Percentiles rank a stretch among this genome's conserved stretches.
These are phyloP conservation scores for Exutisphaerella laricina DNA, from an alignment of 2,329 filamentous ascomycete genomes.

Conservation along the genomic window DNA sequence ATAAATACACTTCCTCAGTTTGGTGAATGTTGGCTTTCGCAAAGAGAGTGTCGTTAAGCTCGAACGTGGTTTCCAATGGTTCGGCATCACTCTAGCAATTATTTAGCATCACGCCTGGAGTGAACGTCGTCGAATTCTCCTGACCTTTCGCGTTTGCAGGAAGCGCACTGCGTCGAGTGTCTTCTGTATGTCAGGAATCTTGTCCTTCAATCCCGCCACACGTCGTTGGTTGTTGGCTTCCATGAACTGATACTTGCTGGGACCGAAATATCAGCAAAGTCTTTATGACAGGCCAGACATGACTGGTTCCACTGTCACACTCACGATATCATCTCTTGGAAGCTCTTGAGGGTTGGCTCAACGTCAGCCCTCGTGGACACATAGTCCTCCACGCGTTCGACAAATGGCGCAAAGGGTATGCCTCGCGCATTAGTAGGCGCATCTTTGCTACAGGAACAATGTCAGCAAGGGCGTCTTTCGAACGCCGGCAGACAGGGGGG, in stretches of 20 bases:
- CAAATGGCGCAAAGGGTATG: constrained; percentile 77
- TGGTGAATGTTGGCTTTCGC: constrained; percentile 77
- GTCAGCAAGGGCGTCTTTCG: neutral
- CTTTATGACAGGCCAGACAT: too few species aligned
- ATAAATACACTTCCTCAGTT: constrained; percentile 89
- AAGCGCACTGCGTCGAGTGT: constrained; percentile 89
- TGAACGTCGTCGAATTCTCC: too few species aligned
- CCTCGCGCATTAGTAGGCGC: constrained; percentile 68
- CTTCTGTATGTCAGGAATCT: constrained; percentile 96
- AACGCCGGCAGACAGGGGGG: neutral
- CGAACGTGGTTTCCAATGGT: constrained; percentile 85
- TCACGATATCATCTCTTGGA: constrained; percentile 91
- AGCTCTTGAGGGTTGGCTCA: constrained; percentile 72
- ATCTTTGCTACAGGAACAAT: constrained; percentile 37
- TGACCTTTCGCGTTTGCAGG: constrained; percentile 67
- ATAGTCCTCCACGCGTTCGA: constrained; percentile 86
- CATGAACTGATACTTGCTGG: constrained; percentile 99
- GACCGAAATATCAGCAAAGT: constrained; percentile 12
- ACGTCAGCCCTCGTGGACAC: constrained; percentile 72
- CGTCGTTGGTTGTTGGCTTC: constrained; percentile 86
- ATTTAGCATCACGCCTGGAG: too few species aligned
- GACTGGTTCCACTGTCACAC: too few species aligned
- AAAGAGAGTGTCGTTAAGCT: constrained; percentile 93
- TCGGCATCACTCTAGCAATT: constrained; percentile 52
- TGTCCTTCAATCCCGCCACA: constrained; percentile 76